Evolutionary conservation across 2,329 filamentous ascomycete species (phyloP).

Genomic region (Pyrenophora seminiperda): DNA sequence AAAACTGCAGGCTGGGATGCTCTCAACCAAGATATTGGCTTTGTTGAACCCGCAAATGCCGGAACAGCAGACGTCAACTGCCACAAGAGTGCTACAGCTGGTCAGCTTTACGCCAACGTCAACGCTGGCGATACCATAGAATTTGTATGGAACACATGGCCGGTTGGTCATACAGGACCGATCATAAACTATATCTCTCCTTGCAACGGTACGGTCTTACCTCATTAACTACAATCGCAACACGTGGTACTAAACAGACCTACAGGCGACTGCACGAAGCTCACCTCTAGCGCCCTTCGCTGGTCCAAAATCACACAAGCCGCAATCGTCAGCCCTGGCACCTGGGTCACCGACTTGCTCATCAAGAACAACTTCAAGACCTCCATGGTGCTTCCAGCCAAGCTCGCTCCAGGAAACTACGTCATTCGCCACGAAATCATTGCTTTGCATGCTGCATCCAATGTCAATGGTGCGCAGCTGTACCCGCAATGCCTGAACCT

Average conservation of each 20-base stretch:
- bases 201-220: slow-evolving; percentile 34
- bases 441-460: slow-evolving; percentile 53
- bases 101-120: slow-evolving; percentile 39
- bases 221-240: not conserved
- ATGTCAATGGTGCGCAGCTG: slow-evolving; percentile 56
- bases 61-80: slow-evolving; percentile 43
- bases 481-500: slow-evolving; percentile 57
- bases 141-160: slow-evolving; percentile 47
- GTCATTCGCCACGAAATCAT: slow-evolving; percentile 61
- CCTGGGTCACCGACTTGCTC: slow-evolving; percentile 45
- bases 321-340: slow-evolving; percentile 33
- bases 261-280: slow-evolving; percentile 40
- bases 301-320: slow-evolving; percentile 46
- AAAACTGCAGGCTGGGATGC: slow-evolving; percentile 44
- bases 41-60: slow-evolving; percentile 40
- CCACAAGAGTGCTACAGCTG: slow-evolving; percentile 48
- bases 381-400: slow-evolving; percentile 51
- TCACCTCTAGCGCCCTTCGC: slow-evolving; percentile 29
- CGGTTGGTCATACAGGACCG: slow-evolving; percentile 45
- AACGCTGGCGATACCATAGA: slow-evolving; percentile 42
- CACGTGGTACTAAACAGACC: not conserved
- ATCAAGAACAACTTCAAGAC: slow-evolving; percentile 55
- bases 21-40: slow-evolving; percentile 47
- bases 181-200: slow-evolving; percentile 49
- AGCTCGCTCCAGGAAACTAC: slow-evolving; percentile 56